Conservation (phyloP, 2,329 filamentous ascomycete genomes). For the Fusarium poae region DNA sequence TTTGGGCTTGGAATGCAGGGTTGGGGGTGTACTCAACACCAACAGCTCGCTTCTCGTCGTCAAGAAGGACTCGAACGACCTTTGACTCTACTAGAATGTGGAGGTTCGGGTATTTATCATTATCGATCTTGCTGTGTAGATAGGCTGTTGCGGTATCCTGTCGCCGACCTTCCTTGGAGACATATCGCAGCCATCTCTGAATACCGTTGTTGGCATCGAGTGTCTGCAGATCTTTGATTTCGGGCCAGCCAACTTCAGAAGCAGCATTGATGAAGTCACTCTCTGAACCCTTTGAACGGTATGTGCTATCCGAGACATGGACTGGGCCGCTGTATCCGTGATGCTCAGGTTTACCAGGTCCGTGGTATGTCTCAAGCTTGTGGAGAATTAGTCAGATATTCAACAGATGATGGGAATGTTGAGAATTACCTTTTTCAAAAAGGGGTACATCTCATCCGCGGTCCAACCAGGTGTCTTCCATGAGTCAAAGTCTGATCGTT, state of each 20-base stretch:
- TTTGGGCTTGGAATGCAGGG: constrained; percentile 41
- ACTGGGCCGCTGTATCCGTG: constrained; percentile 70
- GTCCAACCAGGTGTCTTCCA: constrained; percentile 55
- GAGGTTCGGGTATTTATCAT: constrained; percentile 65
- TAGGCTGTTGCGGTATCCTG: constrained; percentile 70
- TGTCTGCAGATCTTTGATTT: constrained; percentile 67
- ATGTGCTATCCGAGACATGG: constrained; percentile 65
- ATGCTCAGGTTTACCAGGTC: constrained; percentile 56
- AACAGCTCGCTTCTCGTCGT: constrained; percentile 63
- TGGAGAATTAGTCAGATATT: not conserved
- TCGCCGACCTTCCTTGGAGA: constrained; percentile 63
- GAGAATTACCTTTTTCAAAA: constrained; percentile 49
- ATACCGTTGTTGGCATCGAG: constrained; percentile 57
- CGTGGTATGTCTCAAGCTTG: constrained; percentile 69
- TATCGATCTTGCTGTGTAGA: constrained; percentile 50
- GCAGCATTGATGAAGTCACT: constrained; percentile 65
- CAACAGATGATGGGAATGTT: fast-evolving
- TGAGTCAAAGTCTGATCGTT: constrained; percentile 51
- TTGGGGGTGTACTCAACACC: constrained; percentile 71
- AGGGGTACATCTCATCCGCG: constrained; percentile 51
- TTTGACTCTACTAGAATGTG: constrained; percentile 70
- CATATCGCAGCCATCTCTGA: constrained; percentile 55
- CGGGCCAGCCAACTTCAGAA: constrained; percentile 61
- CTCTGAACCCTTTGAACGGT: constrained; percentile 55
- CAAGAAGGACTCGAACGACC: constrained; percentile 67